Base-by-base conservation (phyloP, 2,329 filamentous ascomycete genomes). In the Coniochaeta prunicola region DNA sequence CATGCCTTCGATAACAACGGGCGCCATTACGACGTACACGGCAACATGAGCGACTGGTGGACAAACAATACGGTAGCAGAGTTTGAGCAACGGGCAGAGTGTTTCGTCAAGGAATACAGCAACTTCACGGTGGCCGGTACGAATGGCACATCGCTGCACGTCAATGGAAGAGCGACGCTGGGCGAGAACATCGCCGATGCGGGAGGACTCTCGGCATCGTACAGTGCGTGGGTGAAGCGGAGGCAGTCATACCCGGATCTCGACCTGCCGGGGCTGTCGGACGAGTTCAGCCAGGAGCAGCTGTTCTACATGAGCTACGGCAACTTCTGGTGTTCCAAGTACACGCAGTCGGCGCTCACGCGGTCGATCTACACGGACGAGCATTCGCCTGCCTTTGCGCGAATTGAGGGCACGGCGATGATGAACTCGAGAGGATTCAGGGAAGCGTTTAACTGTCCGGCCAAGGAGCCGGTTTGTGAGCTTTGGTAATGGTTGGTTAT, bases 131-230 rank as follows among this genome's bases (percentile, higher is more conserved):
- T 88, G 13, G 74, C 76, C 0, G 82, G 80, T 0, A 76, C 82
- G 12, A 77, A 86, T 38, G 81, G 76, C 1, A 79, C 78, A 4
- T 79, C 78, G 4, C 73, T 87, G 0, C 80, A 85, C 61, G 80
- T 89, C 58, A 85, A 88, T 60, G 87, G 87, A 10, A 74, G 74
- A 26, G 74, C 84, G 15, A 90, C 87, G 0, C 73, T 89, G 1
- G 84, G 82, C 21, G 88, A 90, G 72, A 90, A 90, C 66, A 86
- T 90, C 66, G 86, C 87, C 1, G 88, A 90, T 68, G 84, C 87
- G 0, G 87, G 86, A 17, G 88, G 87, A 15, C 68, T 90, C 0
- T 77, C 80, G 8, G 82, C 85, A 0, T 77, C 85, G 0, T 90
- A 83, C 67, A 75, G 79, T 26, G 86, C 86, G 0, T 91, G 87